Evolutionary conservation across 305 asterid genomes (phyloP).

Genomic region (Fraxinus ornus): DNA sequence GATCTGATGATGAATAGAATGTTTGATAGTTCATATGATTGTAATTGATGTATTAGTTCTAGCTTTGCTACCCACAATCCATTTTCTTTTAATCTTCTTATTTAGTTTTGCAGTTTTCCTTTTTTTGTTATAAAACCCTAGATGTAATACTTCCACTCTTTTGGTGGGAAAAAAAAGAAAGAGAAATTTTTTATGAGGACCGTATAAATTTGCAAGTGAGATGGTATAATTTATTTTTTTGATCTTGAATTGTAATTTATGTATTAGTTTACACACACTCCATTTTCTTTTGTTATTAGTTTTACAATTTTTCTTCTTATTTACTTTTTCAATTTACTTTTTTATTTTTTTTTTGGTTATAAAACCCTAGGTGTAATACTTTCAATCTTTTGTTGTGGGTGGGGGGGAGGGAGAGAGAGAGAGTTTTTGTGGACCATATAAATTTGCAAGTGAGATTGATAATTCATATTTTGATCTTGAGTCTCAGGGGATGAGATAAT

Average conservation of each 20-base stretch:
- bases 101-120: not conserved
- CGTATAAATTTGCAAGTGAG: not conserved
- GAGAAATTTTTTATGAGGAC: not conserved
- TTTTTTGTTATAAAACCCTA: not conserved
- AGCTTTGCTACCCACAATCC: not conserved
- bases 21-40: conserved; percentile 47
- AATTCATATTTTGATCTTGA: not conserved
- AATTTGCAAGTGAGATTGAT: not conserved
- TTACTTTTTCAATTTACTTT: not conserved
- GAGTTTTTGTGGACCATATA: not conserved
- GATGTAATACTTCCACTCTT: not conserved
- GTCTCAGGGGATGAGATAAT: conserved; percentile 10
- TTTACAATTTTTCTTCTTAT: not conserved
- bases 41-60: conserved; percentile 13
- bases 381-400: not conserved
- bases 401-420: not conserved
- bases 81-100: not conserved
- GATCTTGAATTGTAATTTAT: conserved; percentile 20
- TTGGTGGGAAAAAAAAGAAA: not conserved
- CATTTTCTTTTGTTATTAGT: not conserved
- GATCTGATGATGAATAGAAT: conserved; percentile 37
- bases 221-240: too few species aligned
- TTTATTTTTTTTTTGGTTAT: not conserved
- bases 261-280: not conserved
- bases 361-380: not conserved